These are phyloP conservation scores for Taiwanofungus camphoratus DNA, from an alignment of 1,284 basidiomycete species.

Conservation along the genomic window DNA sequence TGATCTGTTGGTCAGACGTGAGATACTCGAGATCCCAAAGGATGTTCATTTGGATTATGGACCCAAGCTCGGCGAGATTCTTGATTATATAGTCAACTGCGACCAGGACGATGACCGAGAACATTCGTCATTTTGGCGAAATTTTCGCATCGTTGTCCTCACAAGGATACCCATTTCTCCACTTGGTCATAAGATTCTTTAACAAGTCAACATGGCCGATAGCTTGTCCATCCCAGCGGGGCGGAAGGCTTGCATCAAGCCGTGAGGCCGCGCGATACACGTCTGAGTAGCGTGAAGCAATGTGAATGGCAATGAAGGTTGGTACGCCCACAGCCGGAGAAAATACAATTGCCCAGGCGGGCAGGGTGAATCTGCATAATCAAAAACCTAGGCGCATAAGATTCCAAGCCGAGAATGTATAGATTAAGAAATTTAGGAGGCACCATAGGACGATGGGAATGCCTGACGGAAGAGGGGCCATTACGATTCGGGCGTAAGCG, in stretches of 20 bases:
- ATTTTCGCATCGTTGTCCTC: not conserved
- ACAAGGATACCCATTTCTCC: constrained; percentile 14
- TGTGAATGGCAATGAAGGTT: too few species aligned
- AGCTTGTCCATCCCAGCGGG: constrained; percentile 8
- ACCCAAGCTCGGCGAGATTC: not conserved
- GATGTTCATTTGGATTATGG: not conserved
- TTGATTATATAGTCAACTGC: not conserved
- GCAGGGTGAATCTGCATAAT: too few species aligned
- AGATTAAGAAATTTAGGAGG: too few species aligned
- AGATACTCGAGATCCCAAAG: not conserved
- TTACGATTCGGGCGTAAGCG: not conserved
- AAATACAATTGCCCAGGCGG: too few species aligned
- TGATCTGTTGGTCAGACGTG: constrained; percentile 2
- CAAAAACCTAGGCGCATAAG: too few species aligned
- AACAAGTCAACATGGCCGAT: constrained; percentile 12
- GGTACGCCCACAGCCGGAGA: too few species aligned
- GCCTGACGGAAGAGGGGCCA: too few species aligned
- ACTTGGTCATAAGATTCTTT: constrained; percentile 1
- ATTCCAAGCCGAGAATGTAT: too few species aligned
- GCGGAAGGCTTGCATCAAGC: constrained; percentile 12
- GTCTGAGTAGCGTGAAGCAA: too few species aligned
- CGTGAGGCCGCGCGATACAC: constrained; percentile 8
- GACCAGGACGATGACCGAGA: not conserved
- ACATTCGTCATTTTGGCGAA: not conserved
- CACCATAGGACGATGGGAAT: too few species aligned